phyloP scores from a whole-genome alignment of 2,329 filamentous ascomycete species.

The Penicillium sp. region DNA sequence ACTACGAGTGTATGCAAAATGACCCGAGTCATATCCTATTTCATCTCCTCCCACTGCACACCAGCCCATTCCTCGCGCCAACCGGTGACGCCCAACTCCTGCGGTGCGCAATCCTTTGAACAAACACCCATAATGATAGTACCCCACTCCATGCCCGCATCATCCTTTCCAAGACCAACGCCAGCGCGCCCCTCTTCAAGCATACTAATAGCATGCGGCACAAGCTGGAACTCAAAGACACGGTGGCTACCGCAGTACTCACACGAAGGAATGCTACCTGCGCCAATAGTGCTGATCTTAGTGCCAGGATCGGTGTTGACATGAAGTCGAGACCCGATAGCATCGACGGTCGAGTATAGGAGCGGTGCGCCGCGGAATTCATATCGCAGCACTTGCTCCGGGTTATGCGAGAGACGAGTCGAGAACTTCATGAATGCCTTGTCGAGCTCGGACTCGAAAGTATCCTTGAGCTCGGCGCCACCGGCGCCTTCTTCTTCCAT shows the following conservation, averaged over 20 bases:
- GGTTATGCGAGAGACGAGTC: slow-evolving; percentile 74
- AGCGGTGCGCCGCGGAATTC: slow-evolving; percentile 73
- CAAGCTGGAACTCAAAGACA: slow-evolving; percentile 89
- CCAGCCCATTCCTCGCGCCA: slow-evolving; percentile 97
- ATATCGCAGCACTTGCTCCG: slow-evolving; percentile 79
- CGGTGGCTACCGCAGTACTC: slow-evolving; percentile 71
- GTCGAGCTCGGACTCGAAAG: slow-evolving; percentile 75
- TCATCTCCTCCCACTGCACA: slow-evolving; percentile 89
- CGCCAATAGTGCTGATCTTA: slow-evolving; percentile 29
- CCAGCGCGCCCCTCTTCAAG: slow-evolving; percentile 72
- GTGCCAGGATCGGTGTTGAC: slow-evolving; percentile 21
- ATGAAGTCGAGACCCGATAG: slow-evolving; percentile 66
- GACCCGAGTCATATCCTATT: slow-evolving; percentile 9
- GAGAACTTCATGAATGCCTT: slow-evolving; percentile 79
- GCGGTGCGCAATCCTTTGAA: slow-evolving; percentile 71
- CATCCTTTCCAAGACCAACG: slow-evolving; percentile 58
- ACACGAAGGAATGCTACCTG: slow-evolving; percentile 68
- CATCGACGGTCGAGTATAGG: slow-evolving; percentile 77
- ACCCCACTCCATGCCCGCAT: slow-evolving; percentile 95
- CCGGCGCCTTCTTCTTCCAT: slow-evolving; percentile 37
- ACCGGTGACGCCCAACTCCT: slow-evolving; percentile 63
- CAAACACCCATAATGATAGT: slow-evolving; percentile 88
- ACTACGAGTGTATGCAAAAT: neutral
- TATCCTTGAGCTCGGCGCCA: slow-evolving; percentile 60
- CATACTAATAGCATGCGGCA: slow-evolving; percentile 85